phyloP scores from a whole-genome alignment of 345 rosid genomes.

The Rhizophora mangle region DNA sequence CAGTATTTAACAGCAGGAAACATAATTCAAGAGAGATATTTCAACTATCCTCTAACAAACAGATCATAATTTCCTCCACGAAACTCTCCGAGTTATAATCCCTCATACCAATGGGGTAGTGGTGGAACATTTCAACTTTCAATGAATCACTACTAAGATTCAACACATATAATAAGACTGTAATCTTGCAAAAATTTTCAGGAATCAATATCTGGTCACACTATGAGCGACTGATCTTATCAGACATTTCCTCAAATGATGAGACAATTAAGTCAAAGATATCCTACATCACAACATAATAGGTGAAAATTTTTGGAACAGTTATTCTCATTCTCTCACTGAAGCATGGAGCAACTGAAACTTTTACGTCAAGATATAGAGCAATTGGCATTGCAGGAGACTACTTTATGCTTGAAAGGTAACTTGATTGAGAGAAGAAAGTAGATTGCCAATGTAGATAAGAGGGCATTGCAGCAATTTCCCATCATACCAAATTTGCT shows the following conservation, averaged over 20 bases:
- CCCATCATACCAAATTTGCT: no score
- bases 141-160: constrained; percentile 90
- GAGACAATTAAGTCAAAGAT: constrained; percentile 89
- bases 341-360: constrained; percentile 84
- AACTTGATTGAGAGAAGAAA: constrained; percentile 44
- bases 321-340: constrained; percentile 95
- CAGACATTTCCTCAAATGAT: constrained; percentile 65
- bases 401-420: constrained; percentile 71
- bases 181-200: constrained; percentile 88
- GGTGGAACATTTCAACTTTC: constrained; percentile 83
- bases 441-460: background rate
- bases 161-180: constrained; percentile 89
- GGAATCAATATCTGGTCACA: constrained; percentile 69
- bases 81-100: constrained; percentile 65
- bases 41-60: constrained; percentile 87
- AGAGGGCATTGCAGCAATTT: no score
- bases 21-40: constrained; percentile 68
- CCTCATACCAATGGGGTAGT: constrained; percentile 72
- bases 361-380: constrained; percentile 48
- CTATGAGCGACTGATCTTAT: constrained; percentile 68
- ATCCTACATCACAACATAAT: constrained; percentile 77
- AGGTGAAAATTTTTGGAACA: constrained; percentile 90
- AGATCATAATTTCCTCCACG: constrained; percentile 84
- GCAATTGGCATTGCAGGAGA: constrained; percentile 68
- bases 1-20: constrained; percentile 53